Evolutionary conservation across 2,329 filamentous ascomycete species (phyloP).

Genomic region (Conoideocrella luteorostrata): DNA sequence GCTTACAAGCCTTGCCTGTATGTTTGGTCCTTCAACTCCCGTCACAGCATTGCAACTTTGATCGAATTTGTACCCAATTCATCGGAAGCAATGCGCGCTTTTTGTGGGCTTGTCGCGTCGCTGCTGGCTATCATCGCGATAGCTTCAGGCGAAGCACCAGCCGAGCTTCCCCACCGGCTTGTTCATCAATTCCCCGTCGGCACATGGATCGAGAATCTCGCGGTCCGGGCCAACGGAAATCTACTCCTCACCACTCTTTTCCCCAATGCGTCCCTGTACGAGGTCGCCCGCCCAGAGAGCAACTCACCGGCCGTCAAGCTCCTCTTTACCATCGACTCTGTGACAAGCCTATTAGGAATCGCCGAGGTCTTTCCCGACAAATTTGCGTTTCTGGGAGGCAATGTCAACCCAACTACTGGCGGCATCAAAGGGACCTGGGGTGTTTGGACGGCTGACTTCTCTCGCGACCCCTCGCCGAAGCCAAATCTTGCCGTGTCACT

Average conservation of each 20-base stretch:
- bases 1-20: too few species aligned
- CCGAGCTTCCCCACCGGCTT: background rate
- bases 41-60: too few species aligned
- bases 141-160: too few species aligned
- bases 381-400: constrained; percentile 7
- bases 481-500: background rate
- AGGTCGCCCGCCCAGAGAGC: background rate
- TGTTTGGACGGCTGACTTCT: background rate
- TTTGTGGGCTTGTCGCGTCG: too few species aligned
- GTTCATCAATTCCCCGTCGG: constrained; percentile 3
- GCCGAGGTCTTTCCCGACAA: constrained; percentile 1
- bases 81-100: too few species aligned
- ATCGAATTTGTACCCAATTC: too few species aligned
- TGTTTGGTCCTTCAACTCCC: too few species aligned
- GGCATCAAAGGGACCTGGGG: background rate
- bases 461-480: background rate
- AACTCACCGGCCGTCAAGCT: background rate
- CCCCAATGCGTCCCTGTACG: constrained; percentile 5
- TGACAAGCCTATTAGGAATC: constrained; percentile 7
- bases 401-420: constrained; percentile 1
- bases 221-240: constrained; percentile 8
- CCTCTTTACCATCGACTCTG: background rate
- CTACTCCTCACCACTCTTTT: constrained; percentile 7
- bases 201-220: constrained; percentile 9
- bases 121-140: too few species aligned